Conservation (phyloP, 169 alveolate species). For the Eimeria maxima region DNA sequence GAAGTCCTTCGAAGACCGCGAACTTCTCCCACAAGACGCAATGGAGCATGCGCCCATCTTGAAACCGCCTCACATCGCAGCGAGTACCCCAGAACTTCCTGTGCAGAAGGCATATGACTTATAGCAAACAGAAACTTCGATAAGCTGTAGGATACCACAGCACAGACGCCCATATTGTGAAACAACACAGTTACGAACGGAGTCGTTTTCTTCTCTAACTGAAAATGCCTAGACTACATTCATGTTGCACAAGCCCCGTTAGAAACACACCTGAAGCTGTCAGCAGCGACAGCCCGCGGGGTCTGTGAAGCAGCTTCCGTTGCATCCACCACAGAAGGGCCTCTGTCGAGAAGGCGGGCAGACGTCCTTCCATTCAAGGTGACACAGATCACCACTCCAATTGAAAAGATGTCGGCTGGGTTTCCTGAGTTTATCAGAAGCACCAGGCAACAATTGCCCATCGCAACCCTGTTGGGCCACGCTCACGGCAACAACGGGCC, state of each 20-base stretch:
- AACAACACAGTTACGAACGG: not conserved
- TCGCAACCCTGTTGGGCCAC: not conserved
- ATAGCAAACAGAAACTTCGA: not conserved
- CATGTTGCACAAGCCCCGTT: not conserved
- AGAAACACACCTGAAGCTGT: constrained; percentile 74
- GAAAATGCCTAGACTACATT: not conserved
- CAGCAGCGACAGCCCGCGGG: constrained; percentile 71
- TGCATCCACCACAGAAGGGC: constrained; percentile 73
- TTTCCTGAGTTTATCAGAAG: constrained; percentile 17
- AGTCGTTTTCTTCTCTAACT: not conserved
- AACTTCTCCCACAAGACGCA: constrained; percentile 76
- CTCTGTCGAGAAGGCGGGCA: constrained; percentile 78
- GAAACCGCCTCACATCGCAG: constrained; percentile 81
- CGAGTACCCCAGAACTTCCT: constrained; percentile 83
- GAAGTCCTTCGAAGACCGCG: constrained; percentile 29
- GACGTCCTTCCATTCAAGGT: constrained; percentile 64
- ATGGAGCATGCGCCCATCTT: constrained; percentile 77
- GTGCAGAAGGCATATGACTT: not conserved
- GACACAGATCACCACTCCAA: constrained; percentile 59
- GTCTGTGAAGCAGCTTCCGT: constrained; percentile 53
- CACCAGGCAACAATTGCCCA: not conserved
- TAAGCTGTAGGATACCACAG: not conserved
- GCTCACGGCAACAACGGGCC: not conserved
- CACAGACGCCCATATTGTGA: not conserved
- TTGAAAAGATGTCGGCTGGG: constrained; percentile 22